Conservation (phyloP, 2,329 filamentous ascomycete species). For the Scedosporium boydii region DNA sequence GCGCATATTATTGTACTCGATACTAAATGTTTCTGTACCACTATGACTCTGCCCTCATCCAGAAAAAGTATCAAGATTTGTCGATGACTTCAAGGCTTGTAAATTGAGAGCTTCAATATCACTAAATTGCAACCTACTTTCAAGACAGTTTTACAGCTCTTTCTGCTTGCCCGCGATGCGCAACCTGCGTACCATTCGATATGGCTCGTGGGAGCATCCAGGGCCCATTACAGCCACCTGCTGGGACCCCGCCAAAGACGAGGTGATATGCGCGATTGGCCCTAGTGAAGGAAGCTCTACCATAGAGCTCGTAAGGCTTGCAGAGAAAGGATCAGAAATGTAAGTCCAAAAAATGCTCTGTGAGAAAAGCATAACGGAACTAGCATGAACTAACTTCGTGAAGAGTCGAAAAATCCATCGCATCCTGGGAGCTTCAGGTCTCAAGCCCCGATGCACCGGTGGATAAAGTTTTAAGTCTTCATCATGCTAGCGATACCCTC, state of each 20-base stretch:
- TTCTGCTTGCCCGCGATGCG: constrained; percentile 51
- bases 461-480: constrained; percentile 69
- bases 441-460: constrained; percentile 64
- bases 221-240: constrained; percentile 63
- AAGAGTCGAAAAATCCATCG: constrained; percentile 34
- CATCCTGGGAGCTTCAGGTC: constrained; percentile 82
- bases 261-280: constrained; percentile 75
- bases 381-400: constrained; percentile 14
- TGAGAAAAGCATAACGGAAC: neutral
- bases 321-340: constrained; percentile 30
- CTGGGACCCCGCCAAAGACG: constrained; percentile 75
- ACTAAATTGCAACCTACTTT: neutral
- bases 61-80: neutral
- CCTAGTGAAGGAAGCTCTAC: constrained; percentile 58
- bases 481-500: constrained; percentile 74
- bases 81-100: neutral
- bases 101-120: neutral
- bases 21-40: neutral
- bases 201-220: constrained; percentile 51
- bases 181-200: constrained; percentile 73
- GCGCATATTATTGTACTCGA: neutral
- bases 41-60: neutral
- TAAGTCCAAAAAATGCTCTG: constrained; percentile 19
- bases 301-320: constrained; percentile 60
- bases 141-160: neutral